Evolutionary conservation across 2,329 filamentous ascomycete species (phyloP), one percentile per base, ranked within the genome.

Genomic region (Cadophora gregata): DNA sequence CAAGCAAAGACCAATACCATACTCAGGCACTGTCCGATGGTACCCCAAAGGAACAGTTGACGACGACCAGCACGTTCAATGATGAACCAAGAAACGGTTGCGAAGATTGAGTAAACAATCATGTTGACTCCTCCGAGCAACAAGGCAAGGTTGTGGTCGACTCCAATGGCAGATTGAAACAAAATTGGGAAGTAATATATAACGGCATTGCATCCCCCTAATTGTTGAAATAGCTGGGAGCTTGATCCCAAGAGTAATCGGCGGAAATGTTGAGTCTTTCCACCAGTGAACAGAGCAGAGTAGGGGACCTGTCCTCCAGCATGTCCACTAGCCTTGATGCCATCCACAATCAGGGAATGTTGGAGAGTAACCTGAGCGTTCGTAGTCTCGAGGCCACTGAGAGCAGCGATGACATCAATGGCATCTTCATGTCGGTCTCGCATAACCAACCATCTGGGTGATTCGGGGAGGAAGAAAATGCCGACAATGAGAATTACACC

Each of bases 401-500:
- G 84, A 76, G 97, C 97, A 68, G 96, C 95, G 80, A 98, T 97
- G 59, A 99, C 96, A 47, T 97, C 89, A 79, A 98, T 97, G 59
- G 94, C 96, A 77, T 99, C 96, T 78, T 98, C 96, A 75, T 98
- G 94, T 74, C 97, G 92, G 74, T 98, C 96, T 76, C 97, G 97
- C 77, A 97, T 93, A 50, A 98, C 84, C 7, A 99, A 88, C 96
- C 96, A 99, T 81, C 95, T 90, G 36, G 96, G 96, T 21, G 95
- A 97, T 81, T 99, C 96, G 72, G 96, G 96, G 74, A 98, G 97
- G 71, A 97, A 84, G 75, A 97, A 83, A 75, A 93, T 97, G 60
- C 95, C 95, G 56, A 93, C 68, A 9, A 89, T 93, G 33, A 99
- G 86, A 60, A 98, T 83, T 45, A 88, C 84, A 48, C 95, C 96